phyloP scores from a whole-genome alignment of 768 basidiomycete species.

The Suillus discolor region DNA sequence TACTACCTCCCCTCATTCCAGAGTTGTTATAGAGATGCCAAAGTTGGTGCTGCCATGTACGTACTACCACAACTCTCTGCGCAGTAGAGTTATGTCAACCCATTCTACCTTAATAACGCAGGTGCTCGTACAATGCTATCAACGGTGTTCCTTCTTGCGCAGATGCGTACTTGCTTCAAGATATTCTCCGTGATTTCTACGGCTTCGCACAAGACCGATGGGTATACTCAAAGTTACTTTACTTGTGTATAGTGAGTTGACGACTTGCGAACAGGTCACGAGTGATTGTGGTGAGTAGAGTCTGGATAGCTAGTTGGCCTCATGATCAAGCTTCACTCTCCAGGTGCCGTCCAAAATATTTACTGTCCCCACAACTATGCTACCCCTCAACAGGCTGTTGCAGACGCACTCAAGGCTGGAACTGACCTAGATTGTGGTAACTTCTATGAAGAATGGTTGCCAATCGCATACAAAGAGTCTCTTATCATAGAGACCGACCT shows the following conservation, averaged over 20 bases:
- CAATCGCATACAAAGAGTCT: constrained; percentile 48
- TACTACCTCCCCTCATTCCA: constrained; percentile 61
- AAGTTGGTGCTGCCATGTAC: constrained; percentile 57
- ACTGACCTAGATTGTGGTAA: constrained; percentile 59
- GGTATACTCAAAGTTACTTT: constrained; percentile 31
- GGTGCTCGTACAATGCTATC: constrained; percentile 62
- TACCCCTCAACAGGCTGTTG: constrained; percentile 46
- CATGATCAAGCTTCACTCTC: constrained; percentile 16
- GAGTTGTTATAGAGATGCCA: constrained; percentile 60
- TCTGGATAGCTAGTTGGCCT: too few species aligned
- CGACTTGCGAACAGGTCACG: constrained; percentile 26
- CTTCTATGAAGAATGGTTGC: constrained; percentile 47
- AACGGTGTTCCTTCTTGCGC: constrained; percentile 62
- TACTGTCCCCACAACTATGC: constrained; percentile 52
- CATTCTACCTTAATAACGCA: background rate
- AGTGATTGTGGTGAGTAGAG: constrained; percentile 54
- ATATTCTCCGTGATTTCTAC: constrained; percentile 52
- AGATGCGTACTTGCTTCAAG: constrained; percentile 53
- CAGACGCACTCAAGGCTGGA: constrained; percentile 52
- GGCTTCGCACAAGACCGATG: constrained; percentile 53
- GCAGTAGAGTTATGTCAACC: background rate
- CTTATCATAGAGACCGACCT: constrained; percentile 49
- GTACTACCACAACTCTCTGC: background rate
- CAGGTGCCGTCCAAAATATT: constrained; percentile 37
- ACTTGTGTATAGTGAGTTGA: background rate